Base-by-base conservation (phyloP, 1,284 basidiomycete species). In the Puccinia hordei region DNA sequence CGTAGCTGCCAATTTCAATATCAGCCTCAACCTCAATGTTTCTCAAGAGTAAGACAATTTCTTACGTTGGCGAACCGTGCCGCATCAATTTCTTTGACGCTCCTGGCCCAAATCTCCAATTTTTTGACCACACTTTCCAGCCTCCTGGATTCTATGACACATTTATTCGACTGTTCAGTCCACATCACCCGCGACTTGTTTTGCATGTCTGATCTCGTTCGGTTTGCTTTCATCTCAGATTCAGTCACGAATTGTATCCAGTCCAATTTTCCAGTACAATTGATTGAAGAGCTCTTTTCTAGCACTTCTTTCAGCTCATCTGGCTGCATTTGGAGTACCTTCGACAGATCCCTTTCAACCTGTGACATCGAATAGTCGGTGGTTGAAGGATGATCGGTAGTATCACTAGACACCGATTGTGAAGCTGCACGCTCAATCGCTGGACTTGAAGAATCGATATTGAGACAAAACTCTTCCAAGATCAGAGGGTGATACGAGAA, bases 1-100 rank as follows among this genome's bases (percentile, higher is more conserved):
- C 82, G 85, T 61, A 85, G 81, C 35, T 86, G 82, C 81, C 85
- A 85, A 55, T 85, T 81, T 46, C 85, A 84, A 63, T 83, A 82
- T 35, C 84, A 83, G 78, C 41, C 49, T 3, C 30, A 41, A 55
- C 53, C 24, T 19, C 68, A 41, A 38, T 24, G n/a, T n/a, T n/a
- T n/a, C n/a, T 2, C 24, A 15, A 38, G 24, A 46, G n/a, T 46
- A 38, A 17, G 57, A 46, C 12, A 63, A 22, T 46, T 17, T 27
- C 77, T 80, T 51, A 80, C 77, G 65, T 80, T 71, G 35, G 77
- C 77, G 63, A 71, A 72, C 35, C 77, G 65, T 44, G 68, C 35
- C 38, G 77, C 53, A 61, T 80, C 77, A 44, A 80, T 71, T 61
- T 80, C 77, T 63, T 71, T 69, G 24, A 80, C 77, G 57, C 77